Percentiles rank a stretch among this genome's conserved stretches.
These are phyloP conservation scores for Dictyostelium intermedium DNA, from an alignment of 78 protist genomes.

Conservation along the genomic window DNA sequence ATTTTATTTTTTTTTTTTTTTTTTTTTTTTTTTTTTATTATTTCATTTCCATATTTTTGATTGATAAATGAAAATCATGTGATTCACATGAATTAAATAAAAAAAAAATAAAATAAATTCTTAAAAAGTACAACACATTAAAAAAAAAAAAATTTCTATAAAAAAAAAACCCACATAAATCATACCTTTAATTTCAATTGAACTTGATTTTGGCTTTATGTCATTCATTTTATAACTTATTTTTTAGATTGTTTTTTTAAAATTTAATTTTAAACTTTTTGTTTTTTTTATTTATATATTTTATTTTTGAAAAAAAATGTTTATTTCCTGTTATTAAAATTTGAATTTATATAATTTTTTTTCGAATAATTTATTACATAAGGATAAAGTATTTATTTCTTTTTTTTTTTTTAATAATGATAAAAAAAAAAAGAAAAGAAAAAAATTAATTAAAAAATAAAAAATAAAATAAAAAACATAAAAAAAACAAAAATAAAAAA, in stretches of 20 bases:
- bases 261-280: background rate
- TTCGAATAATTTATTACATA: no score
- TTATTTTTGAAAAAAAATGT: background rate
- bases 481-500: no score
- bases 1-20: no score
- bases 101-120: background rate
- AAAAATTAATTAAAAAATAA: no score
- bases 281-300: background rate
- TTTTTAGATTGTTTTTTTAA: background rate
- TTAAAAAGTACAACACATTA: background rate
- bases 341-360: background rate
- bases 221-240: background rate
- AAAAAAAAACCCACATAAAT: background rate
- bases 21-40: no score
- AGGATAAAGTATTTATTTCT: background rate
- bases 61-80: background rate
- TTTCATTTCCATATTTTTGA: background rate
- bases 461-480: no score
- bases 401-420: background rate
- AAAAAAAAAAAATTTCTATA: background rate
- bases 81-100: background rate
- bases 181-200: background rate
- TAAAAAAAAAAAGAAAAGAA: no score
- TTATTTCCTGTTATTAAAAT: no score
- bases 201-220: background rate